Evolutionary conservation across 495 filamentous ascomycete genomes (phyloP).

Genomic region (Tuber microsphaerosporum): DNA sequence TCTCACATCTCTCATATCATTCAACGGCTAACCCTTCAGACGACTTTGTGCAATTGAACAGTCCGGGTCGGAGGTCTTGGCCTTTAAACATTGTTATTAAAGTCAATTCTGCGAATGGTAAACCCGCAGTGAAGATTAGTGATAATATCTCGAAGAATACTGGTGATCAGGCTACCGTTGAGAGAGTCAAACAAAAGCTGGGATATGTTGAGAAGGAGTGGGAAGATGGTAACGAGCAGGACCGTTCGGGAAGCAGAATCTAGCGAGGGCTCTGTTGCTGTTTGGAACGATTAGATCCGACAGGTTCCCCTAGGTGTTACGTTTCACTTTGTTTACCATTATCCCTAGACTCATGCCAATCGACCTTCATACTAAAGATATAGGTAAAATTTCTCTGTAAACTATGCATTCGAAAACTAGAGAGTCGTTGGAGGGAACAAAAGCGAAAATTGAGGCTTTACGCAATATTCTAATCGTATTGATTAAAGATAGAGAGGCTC

Average conservation of each 20-base stretch:
- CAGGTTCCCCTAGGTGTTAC: not conserved
- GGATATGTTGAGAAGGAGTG: conserved; percentile 81
- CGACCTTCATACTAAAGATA: not conserved
- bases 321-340: not conserved
- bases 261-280: not conserved
- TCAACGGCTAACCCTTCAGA: conserved; percentile 45
- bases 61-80: conserved; percentile 66
- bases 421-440: not conserved
- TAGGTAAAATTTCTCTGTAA: not conserved
- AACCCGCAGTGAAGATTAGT: conserved; percentile 88
- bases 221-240: conserved; percentile 74
- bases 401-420: not conserved
- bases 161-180: conserved; percentile 69
- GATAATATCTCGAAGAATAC: conserved; percentile 97
- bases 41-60: conserved; percentile 64
- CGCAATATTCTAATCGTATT: not conserved
- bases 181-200: conserved; percentile 71
- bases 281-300: not conserved
- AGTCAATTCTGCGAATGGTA: conserved; percentile 70
- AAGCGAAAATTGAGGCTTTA: not conserved
- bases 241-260: conserved; percentile 57
- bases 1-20: not conserved
- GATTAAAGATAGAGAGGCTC: not conserved
- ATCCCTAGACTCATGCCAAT: not conserved
- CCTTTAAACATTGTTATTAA: conserved; percentile 98